phyloP scores from a whole-genome alignment of 2,329 filamentous ascomycete genomes.

The Alternaria ventricosa region DNA sequence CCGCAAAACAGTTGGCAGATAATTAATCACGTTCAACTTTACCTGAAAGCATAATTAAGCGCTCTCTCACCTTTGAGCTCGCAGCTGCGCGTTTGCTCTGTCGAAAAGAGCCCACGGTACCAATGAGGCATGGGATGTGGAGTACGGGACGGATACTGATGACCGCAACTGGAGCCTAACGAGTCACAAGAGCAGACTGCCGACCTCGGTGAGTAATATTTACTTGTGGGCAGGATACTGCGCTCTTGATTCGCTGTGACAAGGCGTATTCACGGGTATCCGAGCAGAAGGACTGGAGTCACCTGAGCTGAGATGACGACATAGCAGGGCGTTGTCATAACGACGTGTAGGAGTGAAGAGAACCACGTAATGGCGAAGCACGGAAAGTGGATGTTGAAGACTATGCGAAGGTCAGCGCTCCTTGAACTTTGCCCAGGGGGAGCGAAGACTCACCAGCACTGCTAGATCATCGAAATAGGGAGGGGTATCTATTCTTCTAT shows the following conservation, averaged over 20 bases:
- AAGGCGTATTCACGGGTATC: background rate
- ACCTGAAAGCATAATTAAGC: background rate
- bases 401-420: background rate
- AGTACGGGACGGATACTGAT: background rate
- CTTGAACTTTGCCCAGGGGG: background rate
- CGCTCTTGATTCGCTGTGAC: background rate
- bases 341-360: background rate
- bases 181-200: background rate
- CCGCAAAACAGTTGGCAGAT: background rate
- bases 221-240: background rate
- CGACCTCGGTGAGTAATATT: background rate
- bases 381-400: background rate
- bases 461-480: background rate
- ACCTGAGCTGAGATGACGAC: background rate
- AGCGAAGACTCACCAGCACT: background rate
- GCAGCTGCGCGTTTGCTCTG: background rate
- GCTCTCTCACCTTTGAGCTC: conserved; percentile 4
- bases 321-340: background rate
- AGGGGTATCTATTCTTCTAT: background rate
- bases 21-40: background rate
- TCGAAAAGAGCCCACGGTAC: background rate
- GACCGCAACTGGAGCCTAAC: background rate
- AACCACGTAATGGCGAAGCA: background rate
- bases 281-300: background rate
- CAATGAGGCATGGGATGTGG: background rate